Conservation (phyloP, 1,284 basidiomycete genomes). For the Marasmius fiardii region DNA sequence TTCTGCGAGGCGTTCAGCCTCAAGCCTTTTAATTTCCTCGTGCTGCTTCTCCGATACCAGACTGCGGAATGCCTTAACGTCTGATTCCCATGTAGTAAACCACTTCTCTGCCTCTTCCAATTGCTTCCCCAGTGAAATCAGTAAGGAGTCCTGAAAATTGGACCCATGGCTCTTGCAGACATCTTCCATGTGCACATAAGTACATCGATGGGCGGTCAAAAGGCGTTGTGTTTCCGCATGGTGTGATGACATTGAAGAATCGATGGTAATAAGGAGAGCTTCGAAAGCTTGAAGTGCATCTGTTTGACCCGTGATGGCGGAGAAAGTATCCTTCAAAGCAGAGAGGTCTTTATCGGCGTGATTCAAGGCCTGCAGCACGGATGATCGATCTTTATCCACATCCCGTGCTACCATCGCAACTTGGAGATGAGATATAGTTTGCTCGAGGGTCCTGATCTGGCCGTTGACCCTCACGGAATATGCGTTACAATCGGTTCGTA, state of each 20-base stretch:
- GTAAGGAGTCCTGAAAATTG: conserved; percentile 39
- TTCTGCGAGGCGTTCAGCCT: conserved; percentile 26
- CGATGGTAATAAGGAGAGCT: conserved; percentile 32
- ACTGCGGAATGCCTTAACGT: conserved; percentile 33
- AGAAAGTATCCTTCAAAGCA: conserved; percentile 28
- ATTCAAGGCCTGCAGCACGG: conserved; percentile 35
- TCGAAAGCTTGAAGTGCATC: conserved; percentile 30
- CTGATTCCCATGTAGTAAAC: conserved; percentile 46
- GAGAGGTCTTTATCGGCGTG: conserved; percentile 35
- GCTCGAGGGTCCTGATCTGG: conserved; percentile 45
- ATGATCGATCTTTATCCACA: conserved; percentile 42
- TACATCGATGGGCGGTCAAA: conserved; percentile 47
- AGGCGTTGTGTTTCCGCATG: conserved; percentile 41
- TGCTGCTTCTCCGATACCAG: conserved; percentile 33
- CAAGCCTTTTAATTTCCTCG: conserved; percentile 29
- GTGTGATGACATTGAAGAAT: conserved; percentile 30
- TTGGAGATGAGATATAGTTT: conserved; percentile 44
- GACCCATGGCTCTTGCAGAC: conserved; percentile 36
- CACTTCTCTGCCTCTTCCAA: conserved; percentile 49
- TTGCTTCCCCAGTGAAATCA: conserved; percentile 40
- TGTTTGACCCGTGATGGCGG: conserved; percentile 21
- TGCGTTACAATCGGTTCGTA: conserved; percentile 69
- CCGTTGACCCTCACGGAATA: conserved; percentile 62
- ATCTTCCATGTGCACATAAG: conserved; percentile 49
- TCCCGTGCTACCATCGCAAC: conserved; percentile 51